Evolutionary conservation across 129 eudicot species (phyloP), one percentile per base, ranked within the genome.

Genomic region (Sambucus nigra): DNA sequence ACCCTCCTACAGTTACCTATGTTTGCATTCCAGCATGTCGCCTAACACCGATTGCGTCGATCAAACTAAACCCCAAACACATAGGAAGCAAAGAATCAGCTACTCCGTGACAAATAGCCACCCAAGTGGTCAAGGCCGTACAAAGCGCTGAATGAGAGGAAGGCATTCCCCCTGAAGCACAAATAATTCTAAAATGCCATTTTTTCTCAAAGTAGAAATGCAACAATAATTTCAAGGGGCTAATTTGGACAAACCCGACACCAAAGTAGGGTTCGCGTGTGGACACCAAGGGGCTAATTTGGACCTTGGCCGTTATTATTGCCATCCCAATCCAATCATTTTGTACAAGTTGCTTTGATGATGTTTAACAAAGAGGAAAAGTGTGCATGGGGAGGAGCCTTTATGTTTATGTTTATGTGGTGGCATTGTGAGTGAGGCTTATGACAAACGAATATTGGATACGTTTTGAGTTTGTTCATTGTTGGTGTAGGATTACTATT

Each of bases 21-120:
- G 97, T 95, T 67, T 88, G 97, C 87, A 88, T 84, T 10, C 97
- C 97, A 21, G 97, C 97, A 71, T 88, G 97, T 50, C 97, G 71
- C 5, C 97, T 67, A 17, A 88, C 97, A 16, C 95, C 97, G 61
- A 79, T 78, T 14, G 97, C 97, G 73, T 88, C 97, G 71, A 89
- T 84, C 74, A 81, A 74, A 71, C 74, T 80, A 56, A 89, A 84
- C 55, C 97, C 93, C 72, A 88, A 75, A 74, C 79, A 80, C 39
- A 88, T 93, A 0, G 97, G 97, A 76, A 88, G 84, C 41, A 88
- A 66, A 16, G 97, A 80, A 63, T 88, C 97, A 5, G 97, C 92
- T 47, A 84, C 88, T 38, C 97, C 97, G 67, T 89, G 95, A 56
- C 93, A 84, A 44, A 84, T 69, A 4, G 95, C 97, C 48, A 89